These are phyloP conservation scores for Dipteronia sinensis DNA, from an alignment of 345 rosid genomes.

Conservation along the genomic window DNA sequence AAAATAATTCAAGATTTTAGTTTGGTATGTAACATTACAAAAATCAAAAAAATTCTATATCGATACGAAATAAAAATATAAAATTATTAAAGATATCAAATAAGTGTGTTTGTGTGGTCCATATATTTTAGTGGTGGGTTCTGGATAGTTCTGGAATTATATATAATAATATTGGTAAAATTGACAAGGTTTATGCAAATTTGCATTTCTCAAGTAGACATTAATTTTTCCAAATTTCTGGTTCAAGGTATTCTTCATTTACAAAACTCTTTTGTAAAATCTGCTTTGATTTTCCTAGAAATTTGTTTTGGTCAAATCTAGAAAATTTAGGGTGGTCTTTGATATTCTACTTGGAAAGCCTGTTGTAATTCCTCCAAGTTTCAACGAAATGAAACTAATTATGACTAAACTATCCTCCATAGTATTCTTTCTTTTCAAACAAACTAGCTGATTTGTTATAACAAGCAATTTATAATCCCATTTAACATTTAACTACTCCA, in stretches of 20 bases:
- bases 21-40: too few species aligned
- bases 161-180: background rate
- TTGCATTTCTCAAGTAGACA: background rate
- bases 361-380: too few species aligned
- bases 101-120: background rate
- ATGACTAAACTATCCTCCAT: background rate
- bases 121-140: background rate
- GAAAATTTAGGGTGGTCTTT: background rate
- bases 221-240: background rate
- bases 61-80: too few species aligned
- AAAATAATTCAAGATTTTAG: too few species aligned
- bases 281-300: background rate
- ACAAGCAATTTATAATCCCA: too few species aligned
- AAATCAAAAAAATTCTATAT: too few species aligned
- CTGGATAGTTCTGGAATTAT: background rate
- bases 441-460: too few species aligned
- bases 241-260: background rate
- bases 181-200: background rate
- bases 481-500: too few species aligned
- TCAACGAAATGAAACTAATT: background rate
- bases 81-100: background rate
- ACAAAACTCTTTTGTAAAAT: background rate
- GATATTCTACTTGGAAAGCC: background rate
- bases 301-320: background rate
- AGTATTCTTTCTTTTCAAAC: background rate